A percentile compares a stretch with the other conserved stretches of the same genome.
Conservation (phyloP, 2,329 filamentous ascomycete genomes). For the Ilyonectria mors-panacis region DNA sequence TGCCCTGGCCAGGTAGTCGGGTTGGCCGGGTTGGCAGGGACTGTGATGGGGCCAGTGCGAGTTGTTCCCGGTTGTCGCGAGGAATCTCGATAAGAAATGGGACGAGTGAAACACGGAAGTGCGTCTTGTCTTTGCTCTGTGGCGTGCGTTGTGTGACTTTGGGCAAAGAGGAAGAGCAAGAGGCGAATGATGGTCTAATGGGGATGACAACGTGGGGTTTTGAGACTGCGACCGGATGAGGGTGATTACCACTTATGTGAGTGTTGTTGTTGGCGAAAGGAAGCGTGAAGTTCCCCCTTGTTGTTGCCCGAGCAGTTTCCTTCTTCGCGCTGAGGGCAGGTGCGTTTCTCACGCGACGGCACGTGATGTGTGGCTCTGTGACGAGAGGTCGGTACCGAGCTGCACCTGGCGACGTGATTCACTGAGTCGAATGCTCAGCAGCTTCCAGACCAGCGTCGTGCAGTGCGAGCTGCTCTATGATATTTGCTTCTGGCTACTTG, state of each 20-base stretch:
- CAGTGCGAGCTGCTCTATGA: background rate
- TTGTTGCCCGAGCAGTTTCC: background rate
- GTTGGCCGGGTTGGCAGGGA: background rate
- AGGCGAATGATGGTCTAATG: background rate
- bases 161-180: background rate
- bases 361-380: background rate
- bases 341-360: background rate
- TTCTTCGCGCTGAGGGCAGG: background rate
- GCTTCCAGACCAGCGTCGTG: background rate
- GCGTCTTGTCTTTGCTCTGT: constrained; percentile 9
- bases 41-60: background rate
- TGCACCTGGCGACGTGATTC: background rate
- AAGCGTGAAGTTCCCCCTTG: background rate
- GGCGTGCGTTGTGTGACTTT: background rate
- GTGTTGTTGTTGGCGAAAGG: background rate
- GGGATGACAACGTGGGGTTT: background rate
- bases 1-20: background rate
- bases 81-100: constrained; percentile 5
- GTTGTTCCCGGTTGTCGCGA: background rate
- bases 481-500: background rate
- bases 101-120: constrained; percentile 5
- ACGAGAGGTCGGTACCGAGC: background rate
- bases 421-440: background rate
- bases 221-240: background rate
- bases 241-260: background rate